These are phyloP conservation scores for Rhodosporidiobolus sp. DNA, from an alignment of 768 basidiomycete species.

Conservation along the genomic window DNA sequence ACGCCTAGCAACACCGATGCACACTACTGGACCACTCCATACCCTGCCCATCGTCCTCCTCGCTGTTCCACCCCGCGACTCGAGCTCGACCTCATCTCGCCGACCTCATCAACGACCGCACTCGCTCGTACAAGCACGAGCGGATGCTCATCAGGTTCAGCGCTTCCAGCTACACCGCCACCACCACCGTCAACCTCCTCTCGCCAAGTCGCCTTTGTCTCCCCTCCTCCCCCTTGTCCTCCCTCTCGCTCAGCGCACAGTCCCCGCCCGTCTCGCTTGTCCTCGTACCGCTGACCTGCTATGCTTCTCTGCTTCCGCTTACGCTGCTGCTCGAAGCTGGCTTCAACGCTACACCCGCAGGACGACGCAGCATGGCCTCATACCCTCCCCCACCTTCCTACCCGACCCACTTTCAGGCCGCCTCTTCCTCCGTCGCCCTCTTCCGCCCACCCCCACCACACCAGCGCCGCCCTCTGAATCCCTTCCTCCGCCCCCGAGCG, in stretches of 20 bases:
- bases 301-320: neutral
- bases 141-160: no score
- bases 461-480: neutral
- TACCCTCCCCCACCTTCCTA: slow-evolving; percentile 1
- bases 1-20: neutral
- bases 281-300: no score
- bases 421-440: neutral
- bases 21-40: no score
- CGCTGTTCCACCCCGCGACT: neutral
- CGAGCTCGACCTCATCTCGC: neutral
- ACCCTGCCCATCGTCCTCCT: neutral
- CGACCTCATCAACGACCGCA: neutral
- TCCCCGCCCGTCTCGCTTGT: no score
- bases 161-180: no score
- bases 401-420: neutral
- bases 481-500: slow-evolving; percentile 35
- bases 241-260: no score
- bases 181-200: no score
- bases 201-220: no score
- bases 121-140: no score
- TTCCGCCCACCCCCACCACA: neutral
- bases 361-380: neutral
- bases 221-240: no score
- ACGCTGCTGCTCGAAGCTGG: no score
- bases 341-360: neutral